These are phyloP conservation scores for Paspalum vaginatum DNA, from an alignment of 176 grass and related monocot genomes.

Conservation along the genomic window DNA sequence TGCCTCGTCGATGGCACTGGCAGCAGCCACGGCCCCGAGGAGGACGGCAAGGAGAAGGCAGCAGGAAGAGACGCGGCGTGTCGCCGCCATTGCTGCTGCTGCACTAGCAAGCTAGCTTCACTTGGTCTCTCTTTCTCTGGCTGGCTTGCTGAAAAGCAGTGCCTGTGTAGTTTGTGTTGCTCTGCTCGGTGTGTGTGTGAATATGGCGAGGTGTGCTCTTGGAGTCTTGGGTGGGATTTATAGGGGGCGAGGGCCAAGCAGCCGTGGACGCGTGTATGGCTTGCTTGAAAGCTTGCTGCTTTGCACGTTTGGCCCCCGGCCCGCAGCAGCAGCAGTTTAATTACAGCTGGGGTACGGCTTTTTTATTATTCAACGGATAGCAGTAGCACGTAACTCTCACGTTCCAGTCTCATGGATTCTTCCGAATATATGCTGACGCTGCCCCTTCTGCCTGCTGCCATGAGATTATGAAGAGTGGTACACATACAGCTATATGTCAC, in stretches of 20 bases:
- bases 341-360: not conserved
- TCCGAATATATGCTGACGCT: no score
- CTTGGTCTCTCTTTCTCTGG: not conserved
- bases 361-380: not conserved
- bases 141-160: not conserved
- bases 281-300: not conserved
- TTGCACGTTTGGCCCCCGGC: not conserved
- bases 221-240: not conserved
- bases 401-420: not conserved
- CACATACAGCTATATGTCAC: no score
- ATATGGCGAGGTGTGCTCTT: not conserved
- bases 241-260: not conserved
- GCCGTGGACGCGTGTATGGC: not conserved
- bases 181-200: not conserved
- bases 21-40: not conserved
- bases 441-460: no score
- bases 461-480: no score
- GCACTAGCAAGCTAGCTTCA: not conserved
- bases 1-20: not conserved
- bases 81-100: constrained; percentile 21
- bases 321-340: not conserved
- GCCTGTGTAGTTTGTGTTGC: not conserved
- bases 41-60: constrained; percentile 16
- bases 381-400: not conserved
- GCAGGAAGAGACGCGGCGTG: constrained; percentile 5